Percentiles rank a stretch among this genome's conserved stretches.
phyloP scores from a whole-genome alignment of 2,329 filamentous ascomycete genomes.

The Alternaria alternata region DNA sequence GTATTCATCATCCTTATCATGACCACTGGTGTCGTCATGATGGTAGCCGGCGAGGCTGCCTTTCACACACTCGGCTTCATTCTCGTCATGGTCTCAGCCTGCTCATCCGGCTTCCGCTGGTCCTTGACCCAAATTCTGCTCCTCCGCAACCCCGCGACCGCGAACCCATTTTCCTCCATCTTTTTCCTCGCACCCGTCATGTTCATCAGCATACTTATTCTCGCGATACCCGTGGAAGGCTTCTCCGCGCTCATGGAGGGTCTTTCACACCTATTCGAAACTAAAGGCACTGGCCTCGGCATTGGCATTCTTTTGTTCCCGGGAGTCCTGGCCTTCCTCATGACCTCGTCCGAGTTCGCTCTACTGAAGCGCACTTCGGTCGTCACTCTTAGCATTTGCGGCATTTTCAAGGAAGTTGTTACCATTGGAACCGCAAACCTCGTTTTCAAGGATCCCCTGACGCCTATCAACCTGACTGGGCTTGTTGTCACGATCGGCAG shows the following conservation, averaged over 20 bases:
- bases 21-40: constrained; percentile 94
- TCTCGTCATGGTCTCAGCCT: constrained; percentile 90
- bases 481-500: constrained; percentile 87
- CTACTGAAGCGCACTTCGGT: constrained; percentile 94
- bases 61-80: constrained; percentile 88
- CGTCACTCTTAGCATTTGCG: constrained; percentile 93
- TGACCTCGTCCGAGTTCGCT: constrained; percentile 96
- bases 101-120: constrained; percentile 97
- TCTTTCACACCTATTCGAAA: constrained; percentile 67
- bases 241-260: constrained; percentile 72
- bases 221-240: constrained; percentile 88
- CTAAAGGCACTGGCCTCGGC: constrained; percentile 73
- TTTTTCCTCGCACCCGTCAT: constrained; percentile 98
- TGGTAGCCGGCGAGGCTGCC: constrained; percentile 94
- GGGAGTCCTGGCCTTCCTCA: constrained; percentile 88
- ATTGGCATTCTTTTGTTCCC: constrained; percentile 85
- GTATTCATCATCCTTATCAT: constrained; percentile 89
- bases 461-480: constrained; percentile 84
- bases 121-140: constrained; percentile 97
- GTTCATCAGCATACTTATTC: constrained; percentile 81
- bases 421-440: constrained; percentile 89
- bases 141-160: constrained; percentile 90
- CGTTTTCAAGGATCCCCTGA: constrained; percentile 88
- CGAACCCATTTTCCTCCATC: constrained; percentile 95
- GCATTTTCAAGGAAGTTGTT: constrained; percentile 98